Base-by-base conservation (phyloP, 805 yeast genomes). In the Pichia phayaonensis region DNA sequence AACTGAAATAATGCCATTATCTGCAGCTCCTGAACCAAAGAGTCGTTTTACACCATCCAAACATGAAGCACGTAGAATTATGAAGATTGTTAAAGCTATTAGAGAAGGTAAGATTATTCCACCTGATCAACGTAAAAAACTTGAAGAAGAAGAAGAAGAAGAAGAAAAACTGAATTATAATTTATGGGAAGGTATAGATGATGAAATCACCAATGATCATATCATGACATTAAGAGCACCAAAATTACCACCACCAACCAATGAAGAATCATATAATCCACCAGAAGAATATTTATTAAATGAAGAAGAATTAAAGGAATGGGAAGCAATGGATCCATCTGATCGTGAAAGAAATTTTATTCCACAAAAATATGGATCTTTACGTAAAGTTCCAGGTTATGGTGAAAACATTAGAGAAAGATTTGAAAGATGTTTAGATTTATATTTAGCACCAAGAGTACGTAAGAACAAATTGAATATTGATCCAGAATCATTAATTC, bases 241-340 rank as follows among this genome's bases (percentile, higher is more conserved):
- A 39, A 92, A 94, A 67, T 59, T 89, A 60, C 82, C 96, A 16
- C 98, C 97, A 36, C 99, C 99, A 51, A 88, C 97, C 0, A 81
- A 94, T 64, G 99, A 92, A 58, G 97, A 92, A 72, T 83, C 94
- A 61, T 94, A 94, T 68, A 94, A 94, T 64, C 99, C 99, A 38
- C 99, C 99, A 6, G 96, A 77, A 62, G 99, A 94, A 72, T 94
- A 94, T 62, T 71, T 94, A 57, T 71, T 88, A 54, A 81, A 81
- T 15, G 86, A 81, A 45, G 92, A 89, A 61, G 98, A 92, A 65
- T 72, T 71, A 56, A 74, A 81, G 57, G 72, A 77, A 59, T 87
- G 92, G 87, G 79, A 80, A 56, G 77, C 76, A 43, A 66, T 72
- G 39, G 94, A 84, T 41, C 88, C 90, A 27, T 71, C 74, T 47